These are phyloP conservation scores for Gnomoniopsis smithogilvyi DNA, from an alignment of 2,329 filamentous ascomycete species.

Conservation along the genomic window DNA sequence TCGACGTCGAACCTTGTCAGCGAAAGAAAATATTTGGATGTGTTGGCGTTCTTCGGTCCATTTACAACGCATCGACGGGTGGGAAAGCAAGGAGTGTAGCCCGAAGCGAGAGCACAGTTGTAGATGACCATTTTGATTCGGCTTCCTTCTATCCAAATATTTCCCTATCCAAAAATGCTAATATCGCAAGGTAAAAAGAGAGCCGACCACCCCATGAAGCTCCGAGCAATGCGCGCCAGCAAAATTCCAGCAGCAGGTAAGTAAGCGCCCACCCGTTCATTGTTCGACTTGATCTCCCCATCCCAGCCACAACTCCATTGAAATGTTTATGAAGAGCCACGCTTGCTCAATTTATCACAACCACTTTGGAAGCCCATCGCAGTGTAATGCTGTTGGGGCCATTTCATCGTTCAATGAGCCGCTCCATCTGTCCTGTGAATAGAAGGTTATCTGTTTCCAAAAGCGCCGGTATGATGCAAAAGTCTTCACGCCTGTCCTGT, in stretches of 20 bases:
- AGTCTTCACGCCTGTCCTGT: neutral
- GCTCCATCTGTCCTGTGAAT: neutral
- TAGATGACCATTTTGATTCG: neutral
- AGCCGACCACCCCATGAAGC: neutral
- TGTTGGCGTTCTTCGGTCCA: no score
- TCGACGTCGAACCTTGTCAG: no score
- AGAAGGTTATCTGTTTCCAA: neutral
- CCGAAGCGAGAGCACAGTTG: no score
- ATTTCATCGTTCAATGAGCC: neutral
- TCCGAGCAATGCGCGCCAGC: neutral
- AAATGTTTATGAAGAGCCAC: neutral
- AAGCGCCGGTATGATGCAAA: slow-evolving; percentile 1
- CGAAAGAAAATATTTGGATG: no score
- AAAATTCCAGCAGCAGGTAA: neutral
- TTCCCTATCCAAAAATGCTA: neutral
- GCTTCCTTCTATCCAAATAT: neutral
- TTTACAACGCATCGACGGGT: no score
- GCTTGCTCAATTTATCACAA: neutral
- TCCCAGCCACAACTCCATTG: neutral
- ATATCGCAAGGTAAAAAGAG: neutral
- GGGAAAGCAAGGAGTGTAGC: no score
- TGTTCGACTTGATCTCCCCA: no score
- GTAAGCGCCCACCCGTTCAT: neutral
- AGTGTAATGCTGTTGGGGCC: neutral
- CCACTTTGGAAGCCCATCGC: no score